A percentile compares a stretch with the other conserved stretches of the same genome.
phyloP scores from a whole-genome alignment of 495 filamentous ascomycete genomes.

The Massariosphaeria phaeospora region DNA sequence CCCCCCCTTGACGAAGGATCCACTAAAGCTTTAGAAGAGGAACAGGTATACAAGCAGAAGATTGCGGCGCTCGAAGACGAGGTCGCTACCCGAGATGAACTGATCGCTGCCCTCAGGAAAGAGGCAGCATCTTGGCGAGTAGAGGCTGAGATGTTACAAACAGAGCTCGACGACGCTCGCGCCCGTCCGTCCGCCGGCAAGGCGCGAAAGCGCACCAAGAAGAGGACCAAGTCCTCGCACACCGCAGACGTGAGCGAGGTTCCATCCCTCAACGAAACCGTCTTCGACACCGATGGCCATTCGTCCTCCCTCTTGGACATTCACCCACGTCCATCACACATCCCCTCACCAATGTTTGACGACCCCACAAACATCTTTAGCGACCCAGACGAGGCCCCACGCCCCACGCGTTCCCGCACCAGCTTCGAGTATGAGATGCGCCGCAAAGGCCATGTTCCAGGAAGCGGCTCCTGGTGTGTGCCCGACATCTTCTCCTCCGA shows the following conservation, averaged over 20 bases:
- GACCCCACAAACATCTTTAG: too few species aligned
- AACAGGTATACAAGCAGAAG: neutral
- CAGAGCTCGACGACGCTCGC: too few species aligned
- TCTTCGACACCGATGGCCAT: constrained; percentile 11
- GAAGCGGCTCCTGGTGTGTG: too few species aligned
- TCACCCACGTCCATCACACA: constrained; percentile 5
- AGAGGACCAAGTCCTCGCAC: constrained; percentile 2
- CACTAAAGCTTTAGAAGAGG: neutral
- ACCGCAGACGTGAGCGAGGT: neutral
- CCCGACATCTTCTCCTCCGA: too few species aligned
- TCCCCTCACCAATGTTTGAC: constrained; percentile 17
- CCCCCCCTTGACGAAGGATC: neutral
- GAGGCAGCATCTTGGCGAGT: too few species aligned
- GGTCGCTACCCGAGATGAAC: neutral
- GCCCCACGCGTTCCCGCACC: too few species aligned
- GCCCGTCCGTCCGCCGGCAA: too few species aligned
- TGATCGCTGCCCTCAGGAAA: neutral
- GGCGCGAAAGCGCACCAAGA: too few species aligned
- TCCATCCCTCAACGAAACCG: constrained; percentile 1
- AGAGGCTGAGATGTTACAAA: too few species aligned
- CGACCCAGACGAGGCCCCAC: too few species aligned
- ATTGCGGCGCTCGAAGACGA: neutral
- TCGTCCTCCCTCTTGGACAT: neutral
- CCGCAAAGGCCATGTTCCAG: too few species aligned
- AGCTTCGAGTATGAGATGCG: too few species aligned